Evolutionary conservation across 2,329 filamentous ascomycete genomes (phyloP), one percentile per base, ranked within the genome.

Genomic region (Xylaria sp.): DNA sequence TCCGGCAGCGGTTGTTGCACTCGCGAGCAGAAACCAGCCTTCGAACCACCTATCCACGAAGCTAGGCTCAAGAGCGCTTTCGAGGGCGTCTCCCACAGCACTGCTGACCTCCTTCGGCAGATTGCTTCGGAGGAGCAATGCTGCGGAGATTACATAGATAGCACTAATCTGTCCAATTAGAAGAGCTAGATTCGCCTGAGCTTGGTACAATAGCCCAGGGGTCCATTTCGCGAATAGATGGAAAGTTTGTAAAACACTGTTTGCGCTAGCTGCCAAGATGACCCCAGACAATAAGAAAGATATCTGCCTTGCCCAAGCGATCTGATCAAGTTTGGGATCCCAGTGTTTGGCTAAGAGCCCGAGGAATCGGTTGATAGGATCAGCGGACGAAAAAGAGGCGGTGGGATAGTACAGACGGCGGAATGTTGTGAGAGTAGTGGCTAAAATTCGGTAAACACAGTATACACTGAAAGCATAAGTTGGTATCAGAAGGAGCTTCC

Each of bases 41-140:
- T 97, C 93, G 72, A 97, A 97, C 93, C 93, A 97, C 33, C 87
- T 84, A 74, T 96, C 89, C 5, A 92, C 90, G 73, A 92, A 93
- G 0, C 83, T 83, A 6, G 88, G 87, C 73, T 92, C 90, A 9
- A 96, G 82, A 17, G 92, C 91, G 22, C 91, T 92, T 49, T 92
- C 89, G 33, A 97, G 80, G 0, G 92, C 92, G 70, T 94, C 91
- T 2, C 89, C 89, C 3, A 96, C 92, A 1, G 91, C 91, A 56
- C 88, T 89, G 65, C 92, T 89, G 76, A 95, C 90, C 76, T 94
- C 91, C 42, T 83, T 84, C 0, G 93, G 93, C 71, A 97, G 82
- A 77, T 93, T 95, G 72, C 91, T 92, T 57, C 93, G 81, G 53
- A 97, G 82, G 65, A 97, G 83, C 71, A 97, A 80, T 2, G 92